These are phyloP conservation scores for Aristolochia californica DNA, from an alignment of 164 flowering plant genomes.

Conservation along the genomic window DNA sequence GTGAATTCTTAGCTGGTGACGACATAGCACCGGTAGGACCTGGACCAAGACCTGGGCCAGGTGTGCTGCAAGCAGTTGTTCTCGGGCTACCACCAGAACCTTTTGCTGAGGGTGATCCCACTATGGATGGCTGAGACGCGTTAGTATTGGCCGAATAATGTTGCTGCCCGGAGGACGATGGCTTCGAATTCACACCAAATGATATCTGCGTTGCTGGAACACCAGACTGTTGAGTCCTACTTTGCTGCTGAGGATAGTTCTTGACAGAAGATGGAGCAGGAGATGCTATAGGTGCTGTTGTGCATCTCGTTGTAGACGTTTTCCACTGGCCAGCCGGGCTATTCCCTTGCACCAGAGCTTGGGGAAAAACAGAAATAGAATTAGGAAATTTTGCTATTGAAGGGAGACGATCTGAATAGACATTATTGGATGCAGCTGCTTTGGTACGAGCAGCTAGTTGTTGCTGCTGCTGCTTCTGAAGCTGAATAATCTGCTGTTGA, in stretches of 20 bases:
- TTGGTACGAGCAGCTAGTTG: conserved; percentile 41
- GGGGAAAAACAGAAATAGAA: conserved; percentile 44
- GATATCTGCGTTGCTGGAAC: conserved; percentile 49
- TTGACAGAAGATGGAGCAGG: conserved; percentile 37
- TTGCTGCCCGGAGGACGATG: conserved; percentile 26
- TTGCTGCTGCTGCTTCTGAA: conserved; percentile 35
- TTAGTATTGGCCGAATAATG: conserved; percentile 18
- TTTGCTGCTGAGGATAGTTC: conserved; percentile 51
- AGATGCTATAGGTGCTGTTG: conserved; percentile 33
- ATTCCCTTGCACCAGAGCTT: conserved; percentile 40
- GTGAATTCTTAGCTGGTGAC: conserved; percentile 42
- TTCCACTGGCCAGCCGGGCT: conserved; percentile 77
- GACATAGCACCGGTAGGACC: conserved; percentile 20
- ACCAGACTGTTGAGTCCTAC: conserved; percentile 24
- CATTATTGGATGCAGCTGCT: conserved; percentile 36
- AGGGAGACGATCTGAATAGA: conserved; percentile 44
- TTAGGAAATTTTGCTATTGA: conserved; percentile 50
- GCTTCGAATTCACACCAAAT: conserved; percentile 50
- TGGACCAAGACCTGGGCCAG: conserved; percentile 11
- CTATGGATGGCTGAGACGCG: conserved; percentile 41
- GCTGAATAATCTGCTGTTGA: conserved; percentile 7
- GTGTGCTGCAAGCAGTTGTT: conserved; percentile 39
- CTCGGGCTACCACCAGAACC: conserved; percentile 75
- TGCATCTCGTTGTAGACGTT: conserved; percentile 20
- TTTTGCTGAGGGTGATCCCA: conserved; percentile 67